Evolutionary conservation across 2,329 filamentous ascomycete genomes (phyloP).

Genomic region (Aspergillus viridinutans): DNA sequence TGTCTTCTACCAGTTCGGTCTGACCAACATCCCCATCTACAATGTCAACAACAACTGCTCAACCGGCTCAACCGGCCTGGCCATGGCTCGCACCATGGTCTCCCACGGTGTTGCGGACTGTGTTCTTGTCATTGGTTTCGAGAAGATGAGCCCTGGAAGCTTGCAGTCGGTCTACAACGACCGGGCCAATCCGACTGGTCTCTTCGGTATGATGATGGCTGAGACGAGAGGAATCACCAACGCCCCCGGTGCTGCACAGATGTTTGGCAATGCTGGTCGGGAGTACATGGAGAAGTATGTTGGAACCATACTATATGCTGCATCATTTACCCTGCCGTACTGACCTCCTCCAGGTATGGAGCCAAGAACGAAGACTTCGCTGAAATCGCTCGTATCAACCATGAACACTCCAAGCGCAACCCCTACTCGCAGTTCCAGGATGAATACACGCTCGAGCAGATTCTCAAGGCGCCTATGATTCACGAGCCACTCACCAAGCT

Average conservation of each 20-base stretch:
- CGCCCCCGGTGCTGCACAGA: slow-evolving; percentile 80
- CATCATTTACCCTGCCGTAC: not conserved
- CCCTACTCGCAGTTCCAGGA: slow-evolving; percentile 97
- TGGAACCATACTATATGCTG: not conserved
- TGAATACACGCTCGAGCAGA: slow-evolving; percentile 81
- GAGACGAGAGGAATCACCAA: slow-evolving; percentile 76
- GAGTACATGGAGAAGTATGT: slow-evolving; percentile 91
- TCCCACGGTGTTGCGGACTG: slow-evolving; percentile 78
- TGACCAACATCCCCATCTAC: slow-evolving; percentile 93
- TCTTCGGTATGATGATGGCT: slow-evolving; percentile 72
- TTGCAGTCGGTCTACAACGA: slow-evolving; percentile 82
- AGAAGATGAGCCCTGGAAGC: slow-evolving; percentile 96
- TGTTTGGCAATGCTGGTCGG: slow-evolving; percentile 89
- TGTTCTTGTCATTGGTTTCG: slow-evolving; percentile 87
- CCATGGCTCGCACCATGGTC: slow-evolving; percentile 77
- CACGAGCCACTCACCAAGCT: slow-evolving; percentile 88
- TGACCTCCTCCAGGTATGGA: slow-evolving; percentile 58
- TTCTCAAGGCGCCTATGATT: slow-evolving; percentile 72
- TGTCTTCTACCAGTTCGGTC: slow-evolving; percentile 98
- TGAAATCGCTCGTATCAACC: slow-evolving; percentile 90
- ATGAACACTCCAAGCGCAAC: slow-evolving; percentile 85
- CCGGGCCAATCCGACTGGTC: slow-evolving; percentile 72
- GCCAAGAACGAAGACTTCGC: slow-evolving; percentile 83
- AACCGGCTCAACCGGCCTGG: slow-evolving; percentile 86
- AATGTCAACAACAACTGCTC: slow-evolving; percentile 99